Base-by-base conservation (phyloP, 768 basidiomycete species). In the Tulasnella sp. region DNA sequence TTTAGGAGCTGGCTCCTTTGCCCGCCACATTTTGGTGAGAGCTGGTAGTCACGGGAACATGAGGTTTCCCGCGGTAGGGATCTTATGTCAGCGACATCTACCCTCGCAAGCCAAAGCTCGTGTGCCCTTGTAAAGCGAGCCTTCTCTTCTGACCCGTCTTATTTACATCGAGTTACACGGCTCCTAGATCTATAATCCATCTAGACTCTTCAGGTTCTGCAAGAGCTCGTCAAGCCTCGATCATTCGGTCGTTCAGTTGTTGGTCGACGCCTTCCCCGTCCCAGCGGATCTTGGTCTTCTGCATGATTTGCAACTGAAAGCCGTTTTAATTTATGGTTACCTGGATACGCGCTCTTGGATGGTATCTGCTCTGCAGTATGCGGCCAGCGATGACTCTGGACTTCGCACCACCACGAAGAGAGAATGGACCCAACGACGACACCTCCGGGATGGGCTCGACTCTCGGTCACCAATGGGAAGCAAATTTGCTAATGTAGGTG, bases 1-100 rank as follows among this genome's bases (percentile, higher is more conserved):
- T 40, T 38, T 74, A 68, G 62, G 73, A 74, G 44, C 39, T 31
- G 73, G 31, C 38, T 21, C 12, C 44, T n/a, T 18, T 74, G 73
- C 38, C 24, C 21, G 27, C 44, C 44, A 46, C 39, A 46, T 46
- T 40, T 40, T 74, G 39, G 34, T 74, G 39, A 14, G 73, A 36
- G n/a, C 38, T 74, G 38, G n/a, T 31, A 36, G 73, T 74, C 73
- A 74, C 73, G 73, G 38, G 73, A 16, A 14, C 73, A 74, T 68
- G 62, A 4, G 27, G 5, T 27, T 34, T 68, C 62, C 31, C 62
- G 62, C 62, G 62, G 62, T 68, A 0, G 24, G 24, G 24, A 27
- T 6, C 62, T 68, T 68, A 68, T 34, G 62, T 68, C 62, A 68
- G 62, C 34, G 27, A 6, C 52, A 68, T 68, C 62, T 68, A 68